These are phyloP conservation scores for Puccinia coronata DNA, from an alignment of 1,284 basidiomycete genomes.

Conservation along the genomic window DNA sequence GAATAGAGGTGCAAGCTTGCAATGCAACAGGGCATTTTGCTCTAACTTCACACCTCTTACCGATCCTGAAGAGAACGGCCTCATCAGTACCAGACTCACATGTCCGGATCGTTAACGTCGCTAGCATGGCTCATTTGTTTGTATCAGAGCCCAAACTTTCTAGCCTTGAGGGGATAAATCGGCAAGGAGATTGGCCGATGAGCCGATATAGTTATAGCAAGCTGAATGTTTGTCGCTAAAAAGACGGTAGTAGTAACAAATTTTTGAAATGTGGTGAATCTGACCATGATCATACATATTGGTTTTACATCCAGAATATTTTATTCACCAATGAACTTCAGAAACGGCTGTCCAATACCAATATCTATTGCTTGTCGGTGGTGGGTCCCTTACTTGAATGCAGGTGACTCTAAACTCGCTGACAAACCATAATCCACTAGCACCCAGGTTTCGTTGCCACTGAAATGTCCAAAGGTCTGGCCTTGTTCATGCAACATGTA, in stretches of 20 bases:
- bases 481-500: neutral
- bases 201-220: conserved; percentile 25
- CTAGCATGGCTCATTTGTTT: conserved; percentile 5
- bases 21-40: conserved; percentile 40
- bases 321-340: conserved; percentile 42
- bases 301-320: conserved; percentile 16
- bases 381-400: neutral
- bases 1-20: conserved; percentile 44
- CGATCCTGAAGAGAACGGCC: conserved; percentile 17
- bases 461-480: neutral
- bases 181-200: neutral
- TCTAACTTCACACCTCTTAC: conserved; percentile 21
- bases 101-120: conserved; percentile 33
- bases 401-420: neutral
- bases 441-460: conserved; percentile 37
- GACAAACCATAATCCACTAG: neutral
- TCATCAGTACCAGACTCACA: conserved; percentile 4
- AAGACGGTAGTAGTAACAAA: neutral
- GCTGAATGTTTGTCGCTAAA: conserved; percentile 1
- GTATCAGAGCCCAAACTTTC: neutral
- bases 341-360: conserved; percentile 6
- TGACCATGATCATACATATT: neutral
- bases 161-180: conserved; percentile 20
- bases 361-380: conserved; percentile 29
- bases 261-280: neutral